Conservation (phyloP, 495 filamentous ascomycete species). For the Penicillium maclennaniae region DNA sequence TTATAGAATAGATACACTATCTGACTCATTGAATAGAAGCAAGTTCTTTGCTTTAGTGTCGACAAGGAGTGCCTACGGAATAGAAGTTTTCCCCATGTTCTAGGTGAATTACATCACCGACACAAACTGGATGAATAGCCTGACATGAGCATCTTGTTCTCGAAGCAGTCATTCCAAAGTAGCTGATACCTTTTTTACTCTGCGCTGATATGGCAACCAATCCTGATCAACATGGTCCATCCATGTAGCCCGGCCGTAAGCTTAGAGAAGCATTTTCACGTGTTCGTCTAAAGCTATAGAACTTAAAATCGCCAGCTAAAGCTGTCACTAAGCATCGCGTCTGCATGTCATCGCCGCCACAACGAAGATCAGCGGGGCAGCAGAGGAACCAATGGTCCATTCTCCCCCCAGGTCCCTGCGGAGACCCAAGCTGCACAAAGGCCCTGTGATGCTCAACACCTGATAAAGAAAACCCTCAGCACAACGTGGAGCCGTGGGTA, state of each 20-base stretch:
- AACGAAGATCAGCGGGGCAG: constrained; percentile 10
- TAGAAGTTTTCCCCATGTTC: no score
- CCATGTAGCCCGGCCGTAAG: neutral
- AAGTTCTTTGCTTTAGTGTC: no score
- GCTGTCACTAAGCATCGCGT: neutral
- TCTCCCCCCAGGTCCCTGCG: neutral
- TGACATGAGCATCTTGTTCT: no score
- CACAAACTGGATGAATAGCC: no score
- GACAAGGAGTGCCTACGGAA: no score
- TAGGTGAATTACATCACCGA: no score
- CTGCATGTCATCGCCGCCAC: constrained; percentile 15
- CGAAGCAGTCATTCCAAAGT: no score
- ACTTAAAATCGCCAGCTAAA: neutral
- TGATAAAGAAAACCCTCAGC: neutral
- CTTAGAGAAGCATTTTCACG: neutral
- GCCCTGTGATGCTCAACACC: neutral
- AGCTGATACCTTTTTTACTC: no score
- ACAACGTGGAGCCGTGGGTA: neutral
- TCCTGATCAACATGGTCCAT: neutral
- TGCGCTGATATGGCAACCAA: no score
- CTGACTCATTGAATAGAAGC: no score
- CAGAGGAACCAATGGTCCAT: neutral
- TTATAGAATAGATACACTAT: neutral
- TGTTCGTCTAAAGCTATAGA: neutral
- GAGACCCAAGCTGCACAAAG: neutral